Evolutionary conservation across 352 stramenopile species (phyloP).

Genomic region (Salisapilia sapeloensis): DNA sequence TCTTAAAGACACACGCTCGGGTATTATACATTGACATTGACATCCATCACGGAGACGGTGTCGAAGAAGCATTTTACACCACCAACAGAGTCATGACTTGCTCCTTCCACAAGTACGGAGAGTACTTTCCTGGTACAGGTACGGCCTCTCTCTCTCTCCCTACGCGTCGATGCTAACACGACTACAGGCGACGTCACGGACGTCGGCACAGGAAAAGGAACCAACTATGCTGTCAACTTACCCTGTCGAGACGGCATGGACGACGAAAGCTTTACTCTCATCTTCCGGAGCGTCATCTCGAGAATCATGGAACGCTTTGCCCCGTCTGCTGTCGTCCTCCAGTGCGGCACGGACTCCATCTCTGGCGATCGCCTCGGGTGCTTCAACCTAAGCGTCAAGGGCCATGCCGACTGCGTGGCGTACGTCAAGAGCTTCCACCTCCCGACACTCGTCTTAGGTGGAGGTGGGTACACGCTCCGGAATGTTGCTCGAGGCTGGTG

Average conservation of each 20-base stretch:
- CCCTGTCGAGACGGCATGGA: constrained; percentile 97
- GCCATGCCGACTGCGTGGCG: constrained; percentile 92
- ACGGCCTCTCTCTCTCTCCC: constrained; percentile 6
- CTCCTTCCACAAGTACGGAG: constrained; percentile 98
- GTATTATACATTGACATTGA: constrained; percentile 99
- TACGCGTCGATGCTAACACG: constrained; percentile 2
- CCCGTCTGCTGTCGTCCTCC: constrained; percentile 93
- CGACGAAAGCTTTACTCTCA: constrained; percentile 87
- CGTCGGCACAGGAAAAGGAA: constrained; percentile 80
- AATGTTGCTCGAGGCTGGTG: constrained; percentile 91
- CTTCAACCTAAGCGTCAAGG: constrained; percentile 97
- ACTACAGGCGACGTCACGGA: constrained; percentile 78
- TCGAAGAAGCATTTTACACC: constrained; percentile 99
- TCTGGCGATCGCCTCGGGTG: constrained; percentile 95
- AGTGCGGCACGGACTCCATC: constrained; percentile 98
- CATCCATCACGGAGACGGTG: constrained; percentile 98
- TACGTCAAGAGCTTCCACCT: constrained; percentile 96
- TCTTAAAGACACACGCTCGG: constrained; percentile 94
- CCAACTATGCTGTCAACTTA: constrained; percentile 98
- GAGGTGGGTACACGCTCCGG: constrained; percentile 95
- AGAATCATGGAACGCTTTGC: constrained; percentile 96
- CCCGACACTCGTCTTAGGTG: constrained; percentile 92
- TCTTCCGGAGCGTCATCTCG: constrained; percentile 85
- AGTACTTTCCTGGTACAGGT: constrained; percentile 98
- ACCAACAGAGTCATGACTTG: constrained; percentile 97